Evolutionary conservation across 257 asterid species (phyloP).

Genomic region (Nicotiana noctiflora): DNA sequence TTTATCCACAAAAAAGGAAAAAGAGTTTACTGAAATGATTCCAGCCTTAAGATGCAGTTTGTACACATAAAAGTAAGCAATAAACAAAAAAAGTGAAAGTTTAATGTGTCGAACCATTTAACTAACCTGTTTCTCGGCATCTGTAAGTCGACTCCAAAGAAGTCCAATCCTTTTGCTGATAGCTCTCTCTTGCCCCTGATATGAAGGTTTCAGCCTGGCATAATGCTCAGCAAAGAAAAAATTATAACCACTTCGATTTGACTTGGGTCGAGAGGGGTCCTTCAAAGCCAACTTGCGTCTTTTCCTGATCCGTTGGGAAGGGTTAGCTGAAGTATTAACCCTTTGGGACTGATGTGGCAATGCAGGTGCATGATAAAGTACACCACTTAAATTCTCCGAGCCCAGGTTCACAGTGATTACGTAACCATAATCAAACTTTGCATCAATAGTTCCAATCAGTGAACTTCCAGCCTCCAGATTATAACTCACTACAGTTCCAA

Average conservation of each 20-base stretch:
- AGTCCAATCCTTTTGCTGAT: conserved; percentile 76
- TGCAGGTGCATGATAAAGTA: conserved; percentile 61
- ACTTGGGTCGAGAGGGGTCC: conserved; percentile 75
- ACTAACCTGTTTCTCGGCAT: conserved; percentile 72
- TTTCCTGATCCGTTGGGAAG: conserved; percentile 33
- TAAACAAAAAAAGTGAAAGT: background rate
- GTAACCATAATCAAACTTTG: conserved; percentile 83
- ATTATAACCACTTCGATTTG: conserved; percentile 78
- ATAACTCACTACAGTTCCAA: conserved; percentile 36
- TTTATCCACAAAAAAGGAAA: background rate
- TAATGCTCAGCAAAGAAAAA: conserved; percentile 91
- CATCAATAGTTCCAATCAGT: conserved; percentile 77
- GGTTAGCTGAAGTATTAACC: conserved; percentile 24
- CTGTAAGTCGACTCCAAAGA: conserved; percentile 71
- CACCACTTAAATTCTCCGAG: conserved; percentile 64
- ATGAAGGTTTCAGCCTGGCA: conserved; percentile 56
- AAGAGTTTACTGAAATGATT: background rate
- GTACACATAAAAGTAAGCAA: background rate
- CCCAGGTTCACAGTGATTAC: conserved; percentile 63
- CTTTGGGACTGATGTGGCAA: conserved; percentile 29
- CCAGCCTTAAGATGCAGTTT: background rate
- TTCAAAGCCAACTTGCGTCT: conserved; percentile 39
- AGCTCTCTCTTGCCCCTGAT: conserved; percentile 82
- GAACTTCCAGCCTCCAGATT: conserved; percentile 49
- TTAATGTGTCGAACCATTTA: background rate